phyloP scores from a whole-genome alignment of 2,329 filamentous ascomycete genomes.

The Myriosclerotinia scirpicola region DNA sequence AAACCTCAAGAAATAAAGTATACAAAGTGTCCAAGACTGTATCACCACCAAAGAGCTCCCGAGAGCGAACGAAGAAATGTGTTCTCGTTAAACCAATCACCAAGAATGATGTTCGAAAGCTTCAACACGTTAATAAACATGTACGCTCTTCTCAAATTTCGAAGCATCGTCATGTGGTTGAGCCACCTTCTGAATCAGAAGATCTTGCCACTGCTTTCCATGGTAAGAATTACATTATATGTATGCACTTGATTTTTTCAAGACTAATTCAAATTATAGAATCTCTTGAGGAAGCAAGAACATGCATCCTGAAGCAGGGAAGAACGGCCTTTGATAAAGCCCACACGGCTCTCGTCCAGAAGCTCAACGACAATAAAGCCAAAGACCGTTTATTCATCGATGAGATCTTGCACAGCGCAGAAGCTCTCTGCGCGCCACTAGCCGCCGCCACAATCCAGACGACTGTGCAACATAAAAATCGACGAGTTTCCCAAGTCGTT shows the following conservation, averaged over 20 bases:
- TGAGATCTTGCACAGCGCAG: constrained; percentile 3
- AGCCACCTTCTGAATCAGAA: not conserved
- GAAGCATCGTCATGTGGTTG: not conserved
- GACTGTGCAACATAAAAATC: constrained; percentile 27
- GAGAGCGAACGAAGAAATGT: constrained; percentile 4
- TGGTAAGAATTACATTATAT: not conserved
- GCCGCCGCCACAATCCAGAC: constrained; percentile 32
- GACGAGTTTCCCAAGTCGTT: constrained; percentile 25
- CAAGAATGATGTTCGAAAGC: constrained; percentile 4
- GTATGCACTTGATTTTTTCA: too few relatives aligned
- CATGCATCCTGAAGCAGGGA: constrained; percentile 21
- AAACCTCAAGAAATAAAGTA: not conserved
- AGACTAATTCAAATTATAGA: constrained; percentile 26
- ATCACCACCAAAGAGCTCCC: not conserved
- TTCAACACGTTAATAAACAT: not conserved
- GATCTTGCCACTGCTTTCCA: constrained; percentile 4
- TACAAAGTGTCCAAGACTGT: not conserved
- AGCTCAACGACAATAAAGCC: constrained; percentile 15
- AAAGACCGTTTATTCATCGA: constrained; percentile 30
- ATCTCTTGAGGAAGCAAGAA: constrained; percentile 30
- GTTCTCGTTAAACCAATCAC: constrained; percentile 13
- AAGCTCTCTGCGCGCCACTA: constrained; percentile 29
- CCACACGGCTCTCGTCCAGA: constrained; percentile 25
- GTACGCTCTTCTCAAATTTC: not conserved
- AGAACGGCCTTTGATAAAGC: constrained; percentile 29